Base-by-base conservation (phyloP, 208 protist species). In the Angomonas desouzai region DNA sequence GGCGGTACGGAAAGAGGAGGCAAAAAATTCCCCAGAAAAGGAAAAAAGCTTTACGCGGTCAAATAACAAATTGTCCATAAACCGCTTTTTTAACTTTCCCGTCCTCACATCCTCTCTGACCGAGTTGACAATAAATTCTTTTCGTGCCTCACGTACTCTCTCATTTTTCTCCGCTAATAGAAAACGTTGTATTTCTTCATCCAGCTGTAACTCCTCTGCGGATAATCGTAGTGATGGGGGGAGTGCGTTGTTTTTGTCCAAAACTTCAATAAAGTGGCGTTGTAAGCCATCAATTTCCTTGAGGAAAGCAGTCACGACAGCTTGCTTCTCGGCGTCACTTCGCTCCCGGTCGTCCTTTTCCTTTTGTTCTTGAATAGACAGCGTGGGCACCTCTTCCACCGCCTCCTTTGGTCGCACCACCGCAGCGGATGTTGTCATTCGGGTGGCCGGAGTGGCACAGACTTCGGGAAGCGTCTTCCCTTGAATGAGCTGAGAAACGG, bases 311-410 rank as follows among this genome's bases (percentile, higher is more conserved):
- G 92, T 60, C 56, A 98, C 91, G 49, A 89, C 85, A 29, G 55
- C 49, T 53, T 97, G 82, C 56, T 89, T 87, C 13, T 58, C 83
- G 1, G 79, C 77, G 47, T 79, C 70, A 0, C 60, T 72, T 13
- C 60, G 48, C 48, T 89, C 87, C n/a, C 70, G 62, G 58, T 98
- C 96, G 45, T 92, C 85, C 22, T 88, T 91, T 47, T 96, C 91
- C 74, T 98, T 98, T 55, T 94, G 88, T 72, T 98, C 89, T 69
- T 98, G 79, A 40, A 98, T 91, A 3, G 85, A 91, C 1, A 93
- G 63, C 30, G 57, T 55, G 27, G 47, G 34, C 30, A 63, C 69
- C 29, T 70, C 59, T 2, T 67, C 76, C 23, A 34, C 32, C 34
- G 70, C 18, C 29, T 16, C 25, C 6, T 38, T 13, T n/a, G 11